Evolutionary conservation across 2,329 filamentous ascomycete genomes (phyloP).

Genomic region (Botrytis fabae): DNA sequence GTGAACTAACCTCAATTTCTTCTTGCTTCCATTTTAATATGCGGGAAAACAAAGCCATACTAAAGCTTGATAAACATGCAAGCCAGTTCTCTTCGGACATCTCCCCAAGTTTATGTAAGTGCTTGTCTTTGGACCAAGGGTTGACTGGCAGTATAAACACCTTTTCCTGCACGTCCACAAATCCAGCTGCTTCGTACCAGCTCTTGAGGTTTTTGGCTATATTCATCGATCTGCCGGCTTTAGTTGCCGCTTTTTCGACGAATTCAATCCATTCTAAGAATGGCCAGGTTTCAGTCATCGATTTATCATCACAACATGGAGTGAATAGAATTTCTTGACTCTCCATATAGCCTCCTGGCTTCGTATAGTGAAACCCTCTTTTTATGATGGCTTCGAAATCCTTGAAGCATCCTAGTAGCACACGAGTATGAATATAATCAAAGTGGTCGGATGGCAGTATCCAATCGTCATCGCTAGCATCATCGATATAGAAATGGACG

Average conservation of each 20-base stretch:
- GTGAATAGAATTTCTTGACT: slow-evolving; percentile 47
- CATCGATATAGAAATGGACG: slow-evolving; percentile 65
- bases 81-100: slow-evolving; percentile 37
- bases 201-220: slow-evolving; percentile 34
- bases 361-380: slow-evolving; percentile 47
- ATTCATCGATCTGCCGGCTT: slow-evolving; percentile 31
- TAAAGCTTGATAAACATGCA: slow-evolving; percentile 33
- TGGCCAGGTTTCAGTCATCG: slow-evolving; percentile 35
- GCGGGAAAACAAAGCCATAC: slow-evolving; percentile 36
- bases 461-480: slow-evolving; percentile 44
- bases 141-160: slow-evolving; percentile 57
- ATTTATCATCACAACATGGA: slow-evolving; percentile 47
- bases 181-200: slow-evolving; percentile 49
- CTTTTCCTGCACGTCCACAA: slow-evolving; percentile 54
- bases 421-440: slow-evolving; percentile 59
- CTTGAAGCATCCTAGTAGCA: slow-evolving; percentile 33
- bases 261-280: slow-evolving; percentile 34
- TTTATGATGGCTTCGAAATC: slow-evolving; percentile 52
- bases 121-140: slow-evolving; percentile 50
- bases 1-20: slow-evolving; percentile 36
- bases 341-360: slow-evolving; percentile 40
- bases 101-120: slow-evolving; percentile 33
- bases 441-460: slow-evolving; percentile 50
- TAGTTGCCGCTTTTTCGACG: slow-evolving; percentile 30
- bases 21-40: slow-evolving; percentile 37